Base-by-base conservation (phyloP, 257 asterid species). In the Scutellaria baicalensis region DNA sequence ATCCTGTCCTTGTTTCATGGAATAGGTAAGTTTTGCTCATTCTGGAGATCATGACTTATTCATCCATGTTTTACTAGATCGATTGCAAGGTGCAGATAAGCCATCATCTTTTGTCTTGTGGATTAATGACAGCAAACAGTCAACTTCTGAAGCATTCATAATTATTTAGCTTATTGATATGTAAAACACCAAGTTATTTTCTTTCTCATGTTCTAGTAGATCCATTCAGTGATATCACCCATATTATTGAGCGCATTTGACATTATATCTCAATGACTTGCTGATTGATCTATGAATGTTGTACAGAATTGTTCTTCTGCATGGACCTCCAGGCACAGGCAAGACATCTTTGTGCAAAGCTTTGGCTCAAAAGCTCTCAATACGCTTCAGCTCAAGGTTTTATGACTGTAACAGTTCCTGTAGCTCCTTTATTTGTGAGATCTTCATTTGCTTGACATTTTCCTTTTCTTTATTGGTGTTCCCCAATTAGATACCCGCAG, bases 251-350 rank as follows among this genome's bases (percentile, higher is more conserved):
- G 48, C 59, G 11, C 58, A 56, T 65, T 71, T 71, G 59, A 16
- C 64, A 31, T 52, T 38, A 16, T 4, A 70, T 69, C 57, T 47
- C 66, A 43, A 47, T 47, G 59, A 57, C 60, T 76, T 56, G 60
- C 68, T 78, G 72, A 68, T 69, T 40, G 10, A 55, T 57, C 69
- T 68, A 44, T 51, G 56, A 75, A 59, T 77, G 66, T 69, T 33
- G 14, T 81, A 85, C 92, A 94, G 99, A 74, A 94, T 94, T 31
- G 73, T 94, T 81, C 99, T 94, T 78, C 95, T 94, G 71, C 97
- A 91, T 76, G 99, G 99, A 74, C 97, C 99, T 76, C 99, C 99
- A 74, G 99, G 99, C 68, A 94, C 99, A 36, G 99, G 99, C 50
- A 94, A 94, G 86, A 91, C 99, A 39, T 94, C 97, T n/a, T 72